phyloP scores from a whole-genome alignment of 805 yeast species.

The Brettanomyces nanus region DNA sequence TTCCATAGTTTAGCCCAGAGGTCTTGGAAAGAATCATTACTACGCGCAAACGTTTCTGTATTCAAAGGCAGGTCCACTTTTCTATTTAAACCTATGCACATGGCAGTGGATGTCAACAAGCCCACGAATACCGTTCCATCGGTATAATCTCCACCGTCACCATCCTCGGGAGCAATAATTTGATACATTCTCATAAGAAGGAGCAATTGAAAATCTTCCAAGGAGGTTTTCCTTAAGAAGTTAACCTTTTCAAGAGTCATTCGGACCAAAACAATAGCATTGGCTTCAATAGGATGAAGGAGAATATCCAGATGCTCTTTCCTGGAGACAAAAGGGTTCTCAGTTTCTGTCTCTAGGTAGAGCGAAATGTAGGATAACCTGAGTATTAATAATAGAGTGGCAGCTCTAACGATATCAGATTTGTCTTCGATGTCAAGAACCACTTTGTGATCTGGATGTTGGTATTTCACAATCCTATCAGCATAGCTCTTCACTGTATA shows the following conservation, averaged over 20 bases:
- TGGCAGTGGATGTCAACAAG: slow-evolving; percentile 31
- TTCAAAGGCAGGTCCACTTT: slow-evolving; percentile 16
- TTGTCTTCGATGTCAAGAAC: slow-evolving; percentile 7
- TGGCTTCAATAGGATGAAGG: slow-evolving; percentile 32
- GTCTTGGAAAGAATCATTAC: slow-evolving; percentile 11
- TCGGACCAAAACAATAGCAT: slow-evolving; percentile 30
- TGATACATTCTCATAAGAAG: slow-evolving; percentile 33
- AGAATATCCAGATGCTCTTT: slow-evolving; percentile 9
- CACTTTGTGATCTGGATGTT: slow-evolving; percentile 2
- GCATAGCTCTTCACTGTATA: slow-evolving; percentile 25
- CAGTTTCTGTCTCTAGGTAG: slow-evolving; percentile 12
- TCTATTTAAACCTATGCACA: slow-evolving; percentile 37
- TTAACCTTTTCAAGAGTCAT: slow-evolving; percentile 32
- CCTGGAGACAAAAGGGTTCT: slow-evolving; percentile 13
- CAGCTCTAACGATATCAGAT: slow-evolving; percentile 17
- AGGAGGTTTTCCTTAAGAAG: slow-evolving; percentile 29
- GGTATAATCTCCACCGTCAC: slow-evolving; percentile 38
- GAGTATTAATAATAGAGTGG: slow-evolving; percentile 20
- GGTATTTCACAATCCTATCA: slow-evolving; percentile 23
- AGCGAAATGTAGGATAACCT: slow-evolving; percentile 22
- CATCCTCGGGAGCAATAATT: slow-evolving; percentile 38
- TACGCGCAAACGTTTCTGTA: slow-evolving; percentile 1
- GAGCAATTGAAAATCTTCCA: slow-evolving; percentile 37
- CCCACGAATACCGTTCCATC: slow-evolving; percentile 32
- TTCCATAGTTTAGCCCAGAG: slow-evolving; percentile 26